Evolutionary conservation across 1,139 yeast genomes (phyloP).

Genomic region (Kazachstania sp.): DNA sequence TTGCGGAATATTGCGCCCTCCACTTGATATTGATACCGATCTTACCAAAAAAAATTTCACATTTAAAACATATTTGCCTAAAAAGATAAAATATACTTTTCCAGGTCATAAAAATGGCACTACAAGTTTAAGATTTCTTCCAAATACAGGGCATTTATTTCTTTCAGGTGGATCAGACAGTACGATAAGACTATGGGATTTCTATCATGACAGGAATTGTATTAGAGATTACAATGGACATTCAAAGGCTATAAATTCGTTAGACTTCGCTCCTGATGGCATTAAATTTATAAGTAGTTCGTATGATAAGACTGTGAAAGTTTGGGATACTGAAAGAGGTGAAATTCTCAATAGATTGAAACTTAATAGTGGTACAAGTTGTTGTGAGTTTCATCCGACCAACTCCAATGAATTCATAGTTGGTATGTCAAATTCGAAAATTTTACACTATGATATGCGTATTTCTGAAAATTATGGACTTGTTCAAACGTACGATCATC

Average conservation of each 20-base stretch:
- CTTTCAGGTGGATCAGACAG: slow-evolving; percentile 74
- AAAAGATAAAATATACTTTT: slow-evolving; percentile 46
- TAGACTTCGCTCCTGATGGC: slow-evolving; percentile 51
- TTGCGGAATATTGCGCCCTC: slow-evolving; percentile 54
- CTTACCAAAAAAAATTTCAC: slow-evolving; percentile 43
- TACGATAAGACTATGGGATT: slow-evolving; percentile 61
- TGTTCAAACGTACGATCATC: slow-evolving; percentile 74
- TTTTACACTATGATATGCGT: slow-evolving; percentile 57
- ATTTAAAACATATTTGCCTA: slow-evolving; percentile 63
- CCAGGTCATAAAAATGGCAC: slow-evolving; percentile 62
- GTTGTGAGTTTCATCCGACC: slow-evolving; percentile 55
- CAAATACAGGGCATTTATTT: slow-evolving; percentile 64
- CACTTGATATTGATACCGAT: slow-evolving; percentile 43
- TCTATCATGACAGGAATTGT: slow-evolving; percentile 49
- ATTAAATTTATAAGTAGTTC: slow-evolving; percentile 61
- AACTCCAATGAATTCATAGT: slow-evolving; percentile 52
- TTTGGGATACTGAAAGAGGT: slow-evolving; percentile 83
- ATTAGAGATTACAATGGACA: slow-evolving; percentile 67
- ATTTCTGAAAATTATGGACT: slow-evolving; percentile 33
- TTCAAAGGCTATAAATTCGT: slow-evolving; percentile 54
- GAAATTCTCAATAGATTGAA: slow-evolving; percentile 39
- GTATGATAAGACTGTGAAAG: slow-evolving; percentile 52
- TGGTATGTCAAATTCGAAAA: slow-evolving; percentile 59
- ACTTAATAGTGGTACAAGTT: slow-evolving; percentile 48
- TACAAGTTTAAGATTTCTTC: slow-evolving; percentile 54